These are phyloP conservation scores for Toxoplasma gondii DNA, from an alignment of 169 alveolate genomes.

Conservation along the genomic window DNA sequence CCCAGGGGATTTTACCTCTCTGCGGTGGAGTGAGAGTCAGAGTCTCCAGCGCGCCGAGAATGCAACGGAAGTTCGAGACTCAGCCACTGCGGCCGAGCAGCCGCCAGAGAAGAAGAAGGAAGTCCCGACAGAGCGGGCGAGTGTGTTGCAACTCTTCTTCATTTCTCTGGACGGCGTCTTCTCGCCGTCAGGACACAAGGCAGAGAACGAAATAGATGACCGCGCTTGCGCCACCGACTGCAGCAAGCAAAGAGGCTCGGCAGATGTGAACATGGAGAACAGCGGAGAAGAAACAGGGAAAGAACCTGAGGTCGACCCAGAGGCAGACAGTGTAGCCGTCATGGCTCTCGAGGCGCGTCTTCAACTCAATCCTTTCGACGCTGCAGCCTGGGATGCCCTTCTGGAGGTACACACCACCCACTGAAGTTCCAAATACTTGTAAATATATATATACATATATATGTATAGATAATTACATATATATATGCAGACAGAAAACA, in stretches of 20 bases:
- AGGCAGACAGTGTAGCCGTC: neutral
- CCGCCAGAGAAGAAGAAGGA: neutral
- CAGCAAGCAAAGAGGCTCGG: neutral
- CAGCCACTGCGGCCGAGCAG: too few relatives aligned
- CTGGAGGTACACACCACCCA: conserved; percentile 31
- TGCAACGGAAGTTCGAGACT: too few relatives aligned
- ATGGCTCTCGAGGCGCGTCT: conserved; percentile 27
- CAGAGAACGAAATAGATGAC: neutral
- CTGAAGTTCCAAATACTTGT: neutral
- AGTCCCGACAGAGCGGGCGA: neutral
- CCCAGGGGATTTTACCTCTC: too few relatives aligned
- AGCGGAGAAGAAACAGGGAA: neutral
- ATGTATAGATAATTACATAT: too few relatives aligned
- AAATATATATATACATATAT: too few relatives aligned
- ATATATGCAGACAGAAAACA: too few relatives aligned
- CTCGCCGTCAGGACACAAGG: neutral
- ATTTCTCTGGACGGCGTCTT: conserved; percentile 17
- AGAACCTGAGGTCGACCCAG: neutral
- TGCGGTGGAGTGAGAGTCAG: too few relatives aligned
- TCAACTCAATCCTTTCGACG: conserved; percentile 44
- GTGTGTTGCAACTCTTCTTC: conserved; percentile 16
- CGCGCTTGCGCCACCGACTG: neutral
- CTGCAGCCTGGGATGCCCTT: conserved; percentile 35
- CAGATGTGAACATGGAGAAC: neutral
- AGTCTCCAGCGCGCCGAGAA: neutral